These are phyloP conservation scores for Botryosphaeria agaves DNA, from an alignment of 2,329 filamentous ascomycete genomes.

Conservation along the genomic window DNA sequence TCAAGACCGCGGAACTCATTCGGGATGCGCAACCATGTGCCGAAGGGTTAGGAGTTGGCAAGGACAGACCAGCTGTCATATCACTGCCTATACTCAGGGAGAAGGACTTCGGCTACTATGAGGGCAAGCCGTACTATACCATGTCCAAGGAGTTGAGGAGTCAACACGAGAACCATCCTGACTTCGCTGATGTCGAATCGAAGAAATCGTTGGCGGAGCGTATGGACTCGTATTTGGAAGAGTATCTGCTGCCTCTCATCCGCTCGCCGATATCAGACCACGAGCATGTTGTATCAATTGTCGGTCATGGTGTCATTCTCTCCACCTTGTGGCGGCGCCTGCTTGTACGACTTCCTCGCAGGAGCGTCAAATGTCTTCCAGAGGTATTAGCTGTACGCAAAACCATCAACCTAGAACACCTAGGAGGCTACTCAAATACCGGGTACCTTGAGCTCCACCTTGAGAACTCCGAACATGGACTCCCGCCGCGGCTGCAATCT, in stretches of 20 bases:
- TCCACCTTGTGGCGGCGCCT: constrained; percentile 49
- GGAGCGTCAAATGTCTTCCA: constrained; percentile 25
- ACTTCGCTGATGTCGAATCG: constrained; percentile 46
- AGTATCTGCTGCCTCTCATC: constrained; percentile 42
- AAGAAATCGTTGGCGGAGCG: constrained; percentile 47
- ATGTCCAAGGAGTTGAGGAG: constrained; percentile 19
- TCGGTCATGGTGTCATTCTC: constrained; percentile 73
- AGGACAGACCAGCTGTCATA: constrained; percentile 14
- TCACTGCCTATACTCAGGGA: constrained; percentile 42
- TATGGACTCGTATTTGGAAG: constrained; percentile 47
- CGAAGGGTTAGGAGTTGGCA: background rate
- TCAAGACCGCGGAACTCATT: constrained; percentile 51
- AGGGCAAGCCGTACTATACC: constrained; percentile 42
- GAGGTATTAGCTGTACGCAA: constrained; percentile 21
- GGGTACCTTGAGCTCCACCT: constrained; percentile 38
- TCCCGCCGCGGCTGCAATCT: no score
- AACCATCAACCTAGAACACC: constrained; percentile 28
- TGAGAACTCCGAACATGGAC: background rate
- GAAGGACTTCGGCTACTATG: constrained; percentile 55
- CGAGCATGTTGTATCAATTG: constrained; percentile 40
- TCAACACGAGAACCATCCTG: constrained; percentile 23
- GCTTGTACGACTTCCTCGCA: constrained; percentile 33
- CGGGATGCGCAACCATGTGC: constrained; percentile 31
- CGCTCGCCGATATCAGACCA: constrained; percentile 10
- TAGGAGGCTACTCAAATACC: constrained; percentile 48